phyloP scores from a whole-genome alignment of 305 asterid species.

The Fraxinus nigra region DNA sequence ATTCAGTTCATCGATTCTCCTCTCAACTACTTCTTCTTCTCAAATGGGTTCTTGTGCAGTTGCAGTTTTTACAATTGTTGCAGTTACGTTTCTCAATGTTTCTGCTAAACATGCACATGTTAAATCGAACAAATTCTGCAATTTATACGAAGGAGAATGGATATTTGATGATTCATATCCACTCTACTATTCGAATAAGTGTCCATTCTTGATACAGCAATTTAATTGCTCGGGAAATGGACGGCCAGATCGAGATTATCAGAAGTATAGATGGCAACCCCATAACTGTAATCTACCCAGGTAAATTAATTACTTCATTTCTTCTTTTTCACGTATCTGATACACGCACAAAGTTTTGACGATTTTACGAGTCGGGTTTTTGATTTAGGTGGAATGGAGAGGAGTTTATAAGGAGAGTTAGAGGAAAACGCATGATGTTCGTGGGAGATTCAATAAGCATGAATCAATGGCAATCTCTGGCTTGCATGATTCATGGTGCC shows the following conservation, averaged over 20 bases:
- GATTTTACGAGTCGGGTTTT: background rate
- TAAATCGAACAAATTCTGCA: conserved; percentile 13
- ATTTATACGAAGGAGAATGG: conserved; percentile 41
- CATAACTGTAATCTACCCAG: conserved; percentile 35
- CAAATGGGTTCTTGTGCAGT: conserved; percentile 18
- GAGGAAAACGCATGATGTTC: conserved; percentile 36
- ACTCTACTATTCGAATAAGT: conserved; percentile 29
- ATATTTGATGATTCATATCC: conserved; percentile 42
- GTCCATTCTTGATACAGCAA: conserved; percentile 33
- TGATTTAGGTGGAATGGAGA: conserved; percentile 28
- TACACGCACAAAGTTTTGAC: background rate
- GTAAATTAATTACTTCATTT: conserved; percentile 10
- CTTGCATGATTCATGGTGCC: conserved; percentile 33
- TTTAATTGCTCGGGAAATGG: conserved; percentile 37
- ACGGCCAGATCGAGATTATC: conserved; percentile 36
- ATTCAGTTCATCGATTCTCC: background rate
- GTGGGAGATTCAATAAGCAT: conserved; percentile 46
- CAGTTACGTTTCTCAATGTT: background rate
- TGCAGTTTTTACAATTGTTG: background rate
- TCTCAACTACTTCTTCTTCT: background rate
- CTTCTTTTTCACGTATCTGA: background rate
- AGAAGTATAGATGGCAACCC: conserved; percentile 44
- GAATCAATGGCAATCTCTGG: conserved; percentile 43
- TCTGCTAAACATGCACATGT: background rate
- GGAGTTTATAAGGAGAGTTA: conserved; percentile 12